Conservation (phyloP, 768 basidiomycete genomes). For the Tulasnella sp. region DNA sequence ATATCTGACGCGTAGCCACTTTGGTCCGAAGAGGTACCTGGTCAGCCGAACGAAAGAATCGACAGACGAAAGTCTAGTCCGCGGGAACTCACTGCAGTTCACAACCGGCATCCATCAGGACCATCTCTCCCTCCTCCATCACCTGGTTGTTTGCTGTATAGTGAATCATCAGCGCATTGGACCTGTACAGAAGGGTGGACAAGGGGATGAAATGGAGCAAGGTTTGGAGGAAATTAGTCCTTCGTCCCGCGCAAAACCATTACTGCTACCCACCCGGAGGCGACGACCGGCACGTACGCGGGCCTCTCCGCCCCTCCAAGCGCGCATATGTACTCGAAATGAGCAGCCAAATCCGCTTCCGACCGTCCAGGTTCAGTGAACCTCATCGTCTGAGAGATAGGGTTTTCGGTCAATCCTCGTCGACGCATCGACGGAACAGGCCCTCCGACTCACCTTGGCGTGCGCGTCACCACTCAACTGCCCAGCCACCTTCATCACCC, state of each 20-base stretch:
- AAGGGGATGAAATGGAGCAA: too few relatives aligned
- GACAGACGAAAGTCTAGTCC: neutral
- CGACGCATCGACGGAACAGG: too few relatives aligned
- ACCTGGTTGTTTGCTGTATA: constrained; percentile 89
- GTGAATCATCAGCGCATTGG: constrained; percentile 88
- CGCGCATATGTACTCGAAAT: constrained; percentile 86
- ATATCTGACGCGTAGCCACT: constrained; percentile 95
- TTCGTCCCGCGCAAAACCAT: neutral
- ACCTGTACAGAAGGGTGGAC: constrained; percentile 42
- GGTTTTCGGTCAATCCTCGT: too few relatives aligned
- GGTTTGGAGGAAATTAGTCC: neutral
- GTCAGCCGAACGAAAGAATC: constrained; percentile 12
- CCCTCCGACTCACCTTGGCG: constrained; percentile 71
- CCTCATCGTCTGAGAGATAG: constrained; percentile 75
- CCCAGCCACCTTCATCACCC: constrained; percentile 77
- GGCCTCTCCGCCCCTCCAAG: constrained; percentile 74
- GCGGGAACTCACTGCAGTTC: constrained; percentile 77
- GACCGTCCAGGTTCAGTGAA: constrained; percentile 56
- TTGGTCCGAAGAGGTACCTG: neutral
- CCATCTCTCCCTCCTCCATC: constrained; percentile 62
- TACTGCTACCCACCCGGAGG: constrained; percentile 63
- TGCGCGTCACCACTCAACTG: constrained; percentile 84
- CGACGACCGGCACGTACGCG: constrained; percentile 96
- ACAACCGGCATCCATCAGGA: constrained; percentile 89
- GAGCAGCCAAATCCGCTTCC: constrained; percentile 64